Percentiles rank a stretch among this genome's conserved stretches.
Evolutionary conservation across 2,329 filamentous ascomycete genomes (phyloP).

Genomic region (Aspergillus alliaceus): DNA sequence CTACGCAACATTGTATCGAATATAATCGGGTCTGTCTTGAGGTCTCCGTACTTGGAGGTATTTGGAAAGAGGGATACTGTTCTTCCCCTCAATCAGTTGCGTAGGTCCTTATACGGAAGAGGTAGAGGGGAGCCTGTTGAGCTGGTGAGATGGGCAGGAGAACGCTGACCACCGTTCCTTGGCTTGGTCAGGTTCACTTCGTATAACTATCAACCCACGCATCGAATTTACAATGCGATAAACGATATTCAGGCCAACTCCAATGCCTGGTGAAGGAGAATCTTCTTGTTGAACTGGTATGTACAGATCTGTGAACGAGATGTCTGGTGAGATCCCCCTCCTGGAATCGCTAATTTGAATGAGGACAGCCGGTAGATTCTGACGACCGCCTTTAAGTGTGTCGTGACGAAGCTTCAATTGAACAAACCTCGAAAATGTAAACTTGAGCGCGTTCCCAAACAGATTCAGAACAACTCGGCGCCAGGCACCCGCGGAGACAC

Average conservation of each 20-base stretch:
- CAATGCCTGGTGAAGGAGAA: slow-evolving; percentile 4
- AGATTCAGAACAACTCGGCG: background rate
- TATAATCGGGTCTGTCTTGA: background rate
- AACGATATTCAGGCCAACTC: slow-evolving; percentile 8
- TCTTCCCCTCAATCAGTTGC: background rate
- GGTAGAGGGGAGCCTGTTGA: background rate
- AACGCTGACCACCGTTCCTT: background rate
- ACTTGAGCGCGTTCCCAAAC: background rate
- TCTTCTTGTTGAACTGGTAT: slow-evolving; percentile 11
- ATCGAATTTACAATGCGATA: slow-evolving; percentile 7
- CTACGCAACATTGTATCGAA: background rate
- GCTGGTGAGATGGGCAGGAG: background rate
- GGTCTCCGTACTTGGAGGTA: background rate
- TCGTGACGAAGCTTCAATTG: background rate
- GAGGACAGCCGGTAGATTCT: background rate
- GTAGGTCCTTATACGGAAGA: background rate
- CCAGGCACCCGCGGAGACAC: background rate
- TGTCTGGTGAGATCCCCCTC: background rate
- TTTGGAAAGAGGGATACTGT: background rate
- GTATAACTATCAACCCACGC: slow-evolving; percentile 1
- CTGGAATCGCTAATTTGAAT: background rate
- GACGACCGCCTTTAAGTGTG: background rate
- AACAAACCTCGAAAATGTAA: background rate
- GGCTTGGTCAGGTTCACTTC: background rate
- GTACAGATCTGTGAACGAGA: background rate